Evolutionary conservation across 108 stramenopile species (phyloP).

Genomic region (Bacterosira constricta): DNA sequence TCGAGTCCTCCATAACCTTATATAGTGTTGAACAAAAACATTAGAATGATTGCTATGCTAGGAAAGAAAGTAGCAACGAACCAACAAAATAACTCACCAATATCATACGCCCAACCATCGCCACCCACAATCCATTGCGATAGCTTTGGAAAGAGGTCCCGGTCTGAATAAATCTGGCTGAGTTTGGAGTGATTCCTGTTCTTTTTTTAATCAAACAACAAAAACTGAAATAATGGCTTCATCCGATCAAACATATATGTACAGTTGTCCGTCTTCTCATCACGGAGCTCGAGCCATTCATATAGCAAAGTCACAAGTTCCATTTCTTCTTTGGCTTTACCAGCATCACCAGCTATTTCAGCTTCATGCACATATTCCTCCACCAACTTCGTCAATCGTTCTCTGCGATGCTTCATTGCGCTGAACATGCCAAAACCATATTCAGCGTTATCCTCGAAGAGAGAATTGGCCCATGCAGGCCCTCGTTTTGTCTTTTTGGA

Average conservation of each 20-base stretch:
- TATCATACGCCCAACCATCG: constrained; percentile 77
- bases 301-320: constrained; percentile 46
- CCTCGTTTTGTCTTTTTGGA: constrained; percentile 62
- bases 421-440: constrained; percentile 70
- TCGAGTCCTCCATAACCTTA: constrained; percentile 68
- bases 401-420: constrained; percentile 62
- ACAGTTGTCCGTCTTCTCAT: constrained; percentile 63
- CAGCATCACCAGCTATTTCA: constrained; percentile 20
- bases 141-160: constrained; percentile 71
- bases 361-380: constrained; percentile 49
- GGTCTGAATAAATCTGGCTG: constrained; percentile 55
- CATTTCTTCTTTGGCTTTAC: constrained; percentile 22
- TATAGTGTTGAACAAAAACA: too few relatives aligned
- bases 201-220: constrained; percentile 22
- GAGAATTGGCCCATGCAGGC: constrained; percentile 69
- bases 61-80: too few relatives aligned
- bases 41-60: too few relatives aligned
- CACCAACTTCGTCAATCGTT: constrained; percentile 44
- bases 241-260: constrained; percentile 63
- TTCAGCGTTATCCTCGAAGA: constrained; percentile 71
- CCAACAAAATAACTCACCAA: too few relatives aligned
- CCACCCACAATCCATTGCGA: constrained; percentile 73
- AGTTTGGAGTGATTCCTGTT: constrained; percentile 3
- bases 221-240: constrained; percentile 56
- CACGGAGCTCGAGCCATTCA: constrained; percentile 59